These are phyloP conservation scores for Ceratocystis colombiana DNA, from an alignment of 2,329 filamentous ascomycete genomes.

Conservation along the genomic window DNA sequence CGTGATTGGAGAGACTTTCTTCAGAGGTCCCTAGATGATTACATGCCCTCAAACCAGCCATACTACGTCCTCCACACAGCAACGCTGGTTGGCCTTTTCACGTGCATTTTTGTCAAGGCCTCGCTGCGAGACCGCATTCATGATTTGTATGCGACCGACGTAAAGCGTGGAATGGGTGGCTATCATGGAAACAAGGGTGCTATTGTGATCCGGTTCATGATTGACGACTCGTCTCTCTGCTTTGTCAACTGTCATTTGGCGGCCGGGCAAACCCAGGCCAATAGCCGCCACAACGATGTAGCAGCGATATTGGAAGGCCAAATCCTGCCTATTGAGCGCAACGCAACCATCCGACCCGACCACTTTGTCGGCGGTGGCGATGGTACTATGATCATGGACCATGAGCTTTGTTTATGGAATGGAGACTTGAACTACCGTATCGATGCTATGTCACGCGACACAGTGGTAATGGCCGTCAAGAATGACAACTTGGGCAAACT, in stretches of 20 bases:
- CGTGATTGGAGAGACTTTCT: conserved; percentile 92
- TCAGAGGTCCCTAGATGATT: conserved; percentile 69
- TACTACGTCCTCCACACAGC: conserved; percentile 84
- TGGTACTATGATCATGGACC: conserved; percentile 86
- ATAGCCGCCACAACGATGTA: conserved; percentile 84
- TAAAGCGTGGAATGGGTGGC: conserved; percentile 94
- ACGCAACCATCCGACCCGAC: conserved; percentile 58
- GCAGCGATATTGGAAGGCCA: conserved; percentile 76
- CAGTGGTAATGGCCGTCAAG: conserved; percentile 76
- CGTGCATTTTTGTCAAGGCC: conserved; percentile 86
- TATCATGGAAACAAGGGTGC: conserved; percentile 95
- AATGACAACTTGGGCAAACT: conserved; percentile 73
- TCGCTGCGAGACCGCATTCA: conserved; percentile 65
- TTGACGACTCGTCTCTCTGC: conserved; percentile 90
- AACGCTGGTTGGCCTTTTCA: conserved; percentile 84
- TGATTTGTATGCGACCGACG: conserved; percentile 66
- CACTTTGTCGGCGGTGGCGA: conserved; percentile 87
- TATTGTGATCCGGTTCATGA: conserved; percentile 76
- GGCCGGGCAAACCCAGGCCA: conserved; percentile 82
- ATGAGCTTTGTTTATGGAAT: conserved; percentile 94
- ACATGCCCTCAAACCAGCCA: conserved; percentile 62
- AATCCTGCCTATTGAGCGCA: conserved; percentile 61
- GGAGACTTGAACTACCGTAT: conserved; percentile 98
- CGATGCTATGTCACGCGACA: conserved; percentile 90
- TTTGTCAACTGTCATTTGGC: conserved; percentile 97